Conservation (phyloP, 176 grass and related monocot genomes). For the Puccinellia tenuiflora region DNA sequence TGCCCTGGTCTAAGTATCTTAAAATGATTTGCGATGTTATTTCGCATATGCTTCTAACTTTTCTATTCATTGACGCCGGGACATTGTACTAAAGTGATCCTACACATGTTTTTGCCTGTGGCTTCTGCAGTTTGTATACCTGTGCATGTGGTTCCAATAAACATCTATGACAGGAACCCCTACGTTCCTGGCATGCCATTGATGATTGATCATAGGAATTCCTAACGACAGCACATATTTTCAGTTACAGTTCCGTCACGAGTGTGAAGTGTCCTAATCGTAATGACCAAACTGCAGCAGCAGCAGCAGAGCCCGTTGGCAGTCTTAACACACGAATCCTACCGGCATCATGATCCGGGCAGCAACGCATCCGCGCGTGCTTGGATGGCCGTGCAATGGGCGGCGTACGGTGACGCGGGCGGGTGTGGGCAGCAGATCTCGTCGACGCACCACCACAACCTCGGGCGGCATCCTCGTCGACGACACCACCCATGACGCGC, state of each 20-base stretch:
- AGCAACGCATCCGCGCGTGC: background rate
- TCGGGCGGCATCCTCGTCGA: background rate
- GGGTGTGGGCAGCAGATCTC: constrained; percentile 16
- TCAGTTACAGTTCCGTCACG: background rate
- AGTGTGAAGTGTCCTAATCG: no score
- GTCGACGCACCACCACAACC: background rate
- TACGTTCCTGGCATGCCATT: background rate
- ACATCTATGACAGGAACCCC: background rate
- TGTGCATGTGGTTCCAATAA: background rate
- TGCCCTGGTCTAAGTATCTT: background rate
- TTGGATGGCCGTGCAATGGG: background rate
- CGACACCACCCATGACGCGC: no score
- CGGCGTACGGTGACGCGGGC: background rate
- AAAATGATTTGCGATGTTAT: background rate
- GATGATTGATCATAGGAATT: background rate
- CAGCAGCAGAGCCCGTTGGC: background rate
- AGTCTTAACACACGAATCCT: background rate
- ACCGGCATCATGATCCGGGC: background rate
- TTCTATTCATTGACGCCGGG: background rate
- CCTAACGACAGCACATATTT: background rate
- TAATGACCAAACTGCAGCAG: background rate
- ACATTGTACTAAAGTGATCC: background rate
- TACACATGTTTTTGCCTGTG: background rate
- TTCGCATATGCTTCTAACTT: background rate
- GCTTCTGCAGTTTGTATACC: background rate